Conservation (phyloP, 2,329 filamentous ascomycete genomes). For the Penicillium sp. region DNA sequence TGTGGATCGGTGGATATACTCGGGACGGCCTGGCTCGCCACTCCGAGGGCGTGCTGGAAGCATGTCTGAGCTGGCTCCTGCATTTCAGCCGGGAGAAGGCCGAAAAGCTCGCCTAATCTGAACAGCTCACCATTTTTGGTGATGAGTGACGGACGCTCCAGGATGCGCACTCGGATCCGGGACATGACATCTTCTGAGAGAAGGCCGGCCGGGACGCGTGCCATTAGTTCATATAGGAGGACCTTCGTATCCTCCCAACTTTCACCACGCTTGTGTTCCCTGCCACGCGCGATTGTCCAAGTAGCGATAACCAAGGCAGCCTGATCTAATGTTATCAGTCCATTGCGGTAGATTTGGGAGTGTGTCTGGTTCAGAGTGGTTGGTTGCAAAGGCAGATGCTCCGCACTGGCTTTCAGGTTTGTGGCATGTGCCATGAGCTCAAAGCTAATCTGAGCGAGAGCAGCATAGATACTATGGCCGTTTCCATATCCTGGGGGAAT, state of each 20-base stretch:
- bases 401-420: conserved; percentile 33
- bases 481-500: conserved; percentile 36
- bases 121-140: conserved; percentile 40
- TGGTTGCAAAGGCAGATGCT: conserved; percentile 30
- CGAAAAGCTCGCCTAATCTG: conserved; percentile 31
- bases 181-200: conserved; percentile 32
- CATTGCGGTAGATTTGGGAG: conserved; percentile 45
- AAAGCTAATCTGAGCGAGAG: conserved; percentile 43
- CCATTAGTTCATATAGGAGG: conserved; percentile 33
- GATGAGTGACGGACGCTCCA: conserved; percentile 36
- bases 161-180: conserved; percentile 33
- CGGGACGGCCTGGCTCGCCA: conserved; percentile 22
- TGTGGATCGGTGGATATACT: conserved; percentile 21
- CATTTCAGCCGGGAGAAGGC: conserved; percentile 31
- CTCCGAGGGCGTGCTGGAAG: conserved; percentile 25
- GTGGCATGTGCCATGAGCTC: conserved; percentile 43
- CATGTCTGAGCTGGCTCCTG: conserved; percentile 26
- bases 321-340: conserved; percentile 42
- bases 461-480: conserved; percentile 40
- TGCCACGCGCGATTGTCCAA: conserved; percentile 41
- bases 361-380: conserved; percentile 42
- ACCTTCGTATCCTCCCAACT: conserved; percentile 30
- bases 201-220: conserved; percentile 30
- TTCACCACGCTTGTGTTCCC: conserved; percentile 25
- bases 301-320: conserved; percentile 42